Evolutionary conservation across 176 grass and related monocot species (phyloP).

Genomic region (Tillandsia leiboldiana): DNA sequence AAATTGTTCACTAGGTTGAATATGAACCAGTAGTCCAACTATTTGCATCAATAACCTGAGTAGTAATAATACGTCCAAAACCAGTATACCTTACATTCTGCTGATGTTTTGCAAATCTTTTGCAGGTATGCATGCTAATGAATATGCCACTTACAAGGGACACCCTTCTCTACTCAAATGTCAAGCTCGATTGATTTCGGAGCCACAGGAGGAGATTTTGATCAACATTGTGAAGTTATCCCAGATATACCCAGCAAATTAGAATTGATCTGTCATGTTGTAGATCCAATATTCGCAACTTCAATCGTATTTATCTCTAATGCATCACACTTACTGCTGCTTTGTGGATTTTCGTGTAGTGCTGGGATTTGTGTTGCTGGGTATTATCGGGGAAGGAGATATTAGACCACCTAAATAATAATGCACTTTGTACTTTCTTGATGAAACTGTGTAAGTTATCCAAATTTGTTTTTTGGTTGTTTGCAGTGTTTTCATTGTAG

Average conservation of each 20-base stretch:
- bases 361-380: neutral
- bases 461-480: too few relatives aligned
- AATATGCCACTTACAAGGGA: conserved; percentile 90
- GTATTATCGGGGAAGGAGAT: neutral
- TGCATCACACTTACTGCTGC: too few relatives aligned
- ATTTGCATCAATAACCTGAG: neutral
- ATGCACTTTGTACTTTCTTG: too few relatives aligned
- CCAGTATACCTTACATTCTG: neutral
- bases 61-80: neutral
- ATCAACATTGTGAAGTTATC: conserved; percentile 2
- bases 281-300: conserved; percentile 15
- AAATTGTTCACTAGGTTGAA: too few relatives aligned
- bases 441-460: too few relatives aligned
- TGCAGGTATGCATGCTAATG: conserved; percentile 67
- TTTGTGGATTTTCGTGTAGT: neutral
- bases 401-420: neutral
- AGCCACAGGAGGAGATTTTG: neutral
- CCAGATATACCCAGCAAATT: neutral
- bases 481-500: too few relatives aligned
- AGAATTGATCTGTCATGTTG: conserved; percentile 10
- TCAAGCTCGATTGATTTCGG: conserved; percentile 72
- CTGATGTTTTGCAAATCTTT: conserved; percentile 12
- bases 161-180: conserved; percentile 90
- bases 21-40: neutral
- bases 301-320: neutral